phyloP scores from a whole-genome alignment of 2,329 filamentous ascomycete species.

The Penicillium glabrum region DNA sequence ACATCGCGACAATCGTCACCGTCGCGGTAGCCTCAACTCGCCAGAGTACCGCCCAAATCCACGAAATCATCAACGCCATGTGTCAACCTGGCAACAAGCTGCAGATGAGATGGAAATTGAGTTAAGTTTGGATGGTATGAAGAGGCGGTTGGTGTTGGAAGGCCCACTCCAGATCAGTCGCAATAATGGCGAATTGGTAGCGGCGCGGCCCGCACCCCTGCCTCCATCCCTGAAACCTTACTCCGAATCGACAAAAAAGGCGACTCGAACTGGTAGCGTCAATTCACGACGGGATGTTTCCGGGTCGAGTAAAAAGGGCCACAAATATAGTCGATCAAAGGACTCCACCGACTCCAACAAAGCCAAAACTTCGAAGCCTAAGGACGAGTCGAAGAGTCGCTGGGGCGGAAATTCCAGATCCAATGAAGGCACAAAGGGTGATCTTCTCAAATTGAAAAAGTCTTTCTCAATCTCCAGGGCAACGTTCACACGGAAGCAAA shows the following conservation, averaged over 20 bases:
- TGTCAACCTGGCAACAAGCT: background rate
- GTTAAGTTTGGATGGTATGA: background rate
- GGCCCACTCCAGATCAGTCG: slow-evolving; percentile 35
- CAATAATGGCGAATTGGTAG: slow-evolving; percentile 33
- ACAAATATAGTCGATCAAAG: background rate
- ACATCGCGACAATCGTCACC: background rate
- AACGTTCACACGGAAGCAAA: background rate
- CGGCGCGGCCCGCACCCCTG: slow-evolving; percentile 31
- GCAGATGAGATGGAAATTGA: background rate
- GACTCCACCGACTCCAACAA: background rate
- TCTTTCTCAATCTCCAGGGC: slow-evolving; percentile 1
- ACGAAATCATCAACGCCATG: background rate
- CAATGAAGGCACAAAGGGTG: background rate
- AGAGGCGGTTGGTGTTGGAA: slow-evolving; percentile 21
- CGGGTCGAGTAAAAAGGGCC: background rate
- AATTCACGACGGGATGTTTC: background rate
- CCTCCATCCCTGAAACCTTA: slow-evolving; percentile 25
- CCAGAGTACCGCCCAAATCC: background rate
- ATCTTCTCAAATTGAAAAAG: background rate
- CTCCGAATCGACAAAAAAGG: slow-evolving; percentile 3
- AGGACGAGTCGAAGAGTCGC: background rate
- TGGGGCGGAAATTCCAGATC: background rate
- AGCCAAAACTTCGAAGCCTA: background rate
- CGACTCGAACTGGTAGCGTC: background rate
- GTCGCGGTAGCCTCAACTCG: background rate